phyloP scores from a whole-genome alignment of 2,329 filamentous ascomycete genomes.

The Apiospora sp. region DNA sequence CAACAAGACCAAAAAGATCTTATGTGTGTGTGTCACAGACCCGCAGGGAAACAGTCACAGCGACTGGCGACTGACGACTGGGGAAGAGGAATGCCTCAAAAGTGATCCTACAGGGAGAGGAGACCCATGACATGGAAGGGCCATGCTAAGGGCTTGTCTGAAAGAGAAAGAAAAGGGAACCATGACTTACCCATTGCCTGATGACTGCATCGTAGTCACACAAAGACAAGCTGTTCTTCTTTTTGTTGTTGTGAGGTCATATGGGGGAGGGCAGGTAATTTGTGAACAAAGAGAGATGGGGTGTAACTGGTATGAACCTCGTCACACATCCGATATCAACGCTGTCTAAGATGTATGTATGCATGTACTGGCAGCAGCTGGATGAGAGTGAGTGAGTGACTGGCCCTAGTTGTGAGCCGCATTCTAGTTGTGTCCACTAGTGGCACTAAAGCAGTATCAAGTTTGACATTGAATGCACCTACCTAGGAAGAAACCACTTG shows the following conservation, averaged over 20 bases:
- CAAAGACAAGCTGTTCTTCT: background rate
- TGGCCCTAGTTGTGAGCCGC: background rate
- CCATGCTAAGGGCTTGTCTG: background rate
- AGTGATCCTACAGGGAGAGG: background rate
- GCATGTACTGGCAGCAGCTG: background rate
- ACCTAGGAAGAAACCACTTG: background rate
- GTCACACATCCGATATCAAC: background rate
- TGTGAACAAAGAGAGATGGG: conserved; percentile 8
- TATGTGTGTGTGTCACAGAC: background rate
- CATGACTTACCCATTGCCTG: conserved; percentile 9
- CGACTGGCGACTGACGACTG: background rate
- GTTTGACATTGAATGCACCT: background rate
- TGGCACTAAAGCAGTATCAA: background rate
- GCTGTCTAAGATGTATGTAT: background rate
- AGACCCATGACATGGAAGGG: background rate
- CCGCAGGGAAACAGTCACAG: background rate
- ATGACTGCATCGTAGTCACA: conserved; percentile 5
- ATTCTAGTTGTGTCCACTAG: background rate
- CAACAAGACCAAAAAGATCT: background rate
- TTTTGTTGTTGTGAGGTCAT: conserved; percentile 14
- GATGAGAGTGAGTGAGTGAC: background rate
- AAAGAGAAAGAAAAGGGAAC: conserved; percentile 9
- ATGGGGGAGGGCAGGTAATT: background rate
- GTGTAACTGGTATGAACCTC: background rate
- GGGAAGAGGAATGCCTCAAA: background rate